Conservation (phyloP, 2,329 filamentous ascomycete species). For the Helotiales sp. region DNA sequence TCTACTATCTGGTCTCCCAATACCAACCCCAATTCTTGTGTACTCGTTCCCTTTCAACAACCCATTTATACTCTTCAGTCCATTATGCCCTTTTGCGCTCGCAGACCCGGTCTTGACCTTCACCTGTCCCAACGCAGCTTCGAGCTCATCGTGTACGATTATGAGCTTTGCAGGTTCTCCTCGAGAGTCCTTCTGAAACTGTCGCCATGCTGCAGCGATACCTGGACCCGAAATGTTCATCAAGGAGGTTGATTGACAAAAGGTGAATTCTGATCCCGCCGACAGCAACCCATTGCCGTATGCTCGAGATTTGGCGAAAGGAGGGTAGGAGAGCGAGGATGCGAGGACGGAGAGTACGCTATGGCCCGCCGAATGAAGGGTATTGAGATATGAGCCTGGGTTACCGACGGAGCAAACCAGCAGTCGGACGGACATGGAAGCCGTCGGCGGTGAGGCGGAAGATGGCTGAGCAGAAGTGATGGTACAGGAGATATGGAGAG, state of each 20-base stretch:
- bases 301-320: slow-evolving; percentile 47
- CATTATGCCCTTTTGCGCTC: slow-evolving; percentile 73
- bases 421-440: slow-evolving; percentile 47
- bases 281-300: slow-evolving; percentile 51
- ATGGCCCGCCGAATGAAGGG: slow-evolving; percentile 87
- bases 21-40: slow-evolving; percentile 74
- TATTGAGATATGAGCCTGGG: slow-evolving; percentile 70
- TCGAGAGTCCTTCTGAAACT: slow-evolving; percentile 47
- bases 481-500: neutral
- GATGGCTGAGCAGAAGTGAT: too few species aligned
- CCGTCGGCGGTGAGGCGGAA: too few species aligned
- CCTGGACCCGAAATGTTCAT: slow-evolving; percentile 87
- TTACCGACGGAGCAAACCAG: slow-evolving; percentile 90
- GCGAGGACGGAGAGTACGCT: slow-evolving; percentile 64
- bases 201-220: slow-evolving; percentile 64
- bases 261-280: slow-evolving; percentile 54
- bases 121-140: slow-evolving; percentile 68
- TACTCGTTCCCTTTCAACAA: slow-evolving; percentile 46
- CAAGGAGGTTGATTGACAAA: slow-evolving; percentile 71
- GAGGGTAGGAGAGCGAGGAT: slow-evolving; percentile 38
- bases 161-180: slow-evolving; percentile 56
- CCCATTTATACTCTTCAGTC: slow-evolving; percentile 65
- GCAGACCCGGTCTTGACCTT: slow-evolving; percentile 61
- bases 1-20: slow-evolving; percentile 76
- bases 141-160: slow-evolving; percentile 86